phyloP scores from a whole-genome alignment of 202 grass and related monocot genomes.

The Miscanthus sacchariflorus region DNA sequence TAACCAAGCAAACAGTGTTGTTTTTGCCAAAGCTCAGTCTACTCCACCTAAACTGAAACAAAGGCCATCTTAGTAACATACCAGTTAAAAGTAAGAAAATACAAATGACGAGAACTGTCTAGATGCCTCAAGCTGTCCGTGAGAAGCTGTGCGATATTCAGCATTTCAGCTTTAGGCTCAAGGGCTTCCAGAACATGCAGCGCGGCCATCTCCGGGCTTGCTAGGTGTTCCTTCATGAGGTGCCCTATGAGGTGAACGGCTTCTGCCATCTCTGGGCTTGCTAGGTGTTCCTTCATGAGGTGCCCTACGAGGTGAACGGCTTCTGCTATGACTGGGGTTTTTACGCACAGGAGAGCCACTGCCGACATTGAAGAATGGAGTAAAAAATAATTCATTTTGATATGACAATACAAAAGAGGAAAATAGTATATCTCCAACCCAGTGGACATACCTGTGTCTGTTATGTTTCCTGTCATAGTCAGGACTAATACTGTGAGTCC shows the following conservation, averaged over 20 bases:
- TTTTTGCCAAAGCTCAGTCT: constrained; percentile 9
- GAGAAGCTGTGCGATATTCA: constrained; percentile 20
- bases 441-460: constrained; percentile 37
- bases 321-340: constrained; percentile 53
- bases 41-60: constrained; percentile 23
- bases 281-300: constrained; percentile 42
- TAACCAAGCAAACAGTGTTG: constrained; percentile 27
- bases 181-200: constrained; percentile 43
- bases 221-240: constrained; percentile 42
- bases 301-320: constrained; percentile 48
- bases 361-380: constrained; percentile 11
- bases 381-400: constrained; percentile 15
- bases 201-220: background rate
- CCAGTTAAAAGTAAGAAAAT: constrained; percentile 22
- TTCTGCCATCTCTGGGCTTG: constrained; percentile 39
- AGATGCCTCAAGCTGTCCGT: constrained; percentile 21
- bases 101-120: constrained; percentile 38
- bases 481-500: constrained; percentile 57
- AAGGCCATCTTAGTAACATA: constrained; percentile 21
- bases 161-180: background rate
- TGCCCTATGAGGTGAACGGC: constrained; percentile 48
- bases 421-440: constrained; percentile 7
- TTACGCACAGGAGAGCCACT: constrained; percentile 49
- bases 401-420: constrained; percentile 6
- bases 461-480: constrained; percentile 53